Percentiles rank a stretch among this genome's conserved stretches.
phyloP scores from a whole-genome alignment of 495 filamentous ascomycete species.

The Lasiosphaeria hispida region DNA sequence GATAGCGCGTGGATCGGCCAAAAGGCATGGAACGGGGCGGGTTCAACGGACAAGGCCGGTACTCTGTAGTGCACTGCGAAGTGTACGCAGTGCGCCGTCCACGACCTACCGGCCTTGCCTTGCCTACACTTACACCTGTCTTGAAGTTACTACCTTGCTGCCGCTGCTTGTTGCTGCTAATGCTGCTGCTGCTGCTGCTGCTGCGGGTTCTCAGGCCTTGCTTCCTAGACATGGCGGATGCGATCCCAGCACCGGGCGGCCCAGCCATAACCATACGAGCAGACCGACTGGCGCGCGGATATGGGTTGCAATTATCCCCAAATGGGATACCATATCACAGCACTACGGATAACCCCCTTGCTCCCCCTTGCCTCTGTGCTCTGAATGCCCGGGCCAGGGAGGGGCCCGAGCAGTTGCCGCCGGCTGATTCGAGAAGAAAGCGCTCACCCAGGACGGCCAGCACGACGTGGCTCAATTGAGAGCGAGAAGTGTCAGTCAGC shows the following conservation, averaged over 20 bases:
- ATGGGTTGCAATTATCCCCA: constrained; percentile 3
- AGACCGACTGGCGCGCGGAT: constrained; percentile 19
- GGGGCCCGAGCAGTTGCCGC: constrained; percentile 9
- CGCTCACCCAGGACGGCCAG: not conserved
- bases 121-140: no score
- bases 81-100: not conserved
- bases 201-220: constrained; percentile 1
- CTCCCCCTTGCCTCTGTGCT: constrained; percentile 14
- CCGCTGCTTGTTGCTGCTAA: not conserved
- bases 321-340: not conserved
- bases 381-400: constrained; percentile 9
- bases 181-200: not conserved
- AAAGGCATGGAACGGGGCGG: not conserved
- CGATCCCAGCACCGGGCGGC: no score
- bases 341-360: constrained; percentile 15
- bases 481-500: no score
- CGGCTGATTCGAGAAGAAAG: constrained; percentile 15
- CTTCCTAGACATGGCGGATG: no score
- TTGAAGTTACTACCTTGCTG: not conserved
- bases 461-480: constrained; percentile 6
- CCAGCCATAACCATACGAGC: constrained; percentile 1
- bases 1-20: not conserved
- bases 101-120: no score
- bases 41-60: constrained; percentile 3
- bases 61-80: not conserved